These are phyloP conservation scores for Bryopsis sp. DNA, from an alignment of 139 green algal species.

Conservation along the genomic window DNA sequence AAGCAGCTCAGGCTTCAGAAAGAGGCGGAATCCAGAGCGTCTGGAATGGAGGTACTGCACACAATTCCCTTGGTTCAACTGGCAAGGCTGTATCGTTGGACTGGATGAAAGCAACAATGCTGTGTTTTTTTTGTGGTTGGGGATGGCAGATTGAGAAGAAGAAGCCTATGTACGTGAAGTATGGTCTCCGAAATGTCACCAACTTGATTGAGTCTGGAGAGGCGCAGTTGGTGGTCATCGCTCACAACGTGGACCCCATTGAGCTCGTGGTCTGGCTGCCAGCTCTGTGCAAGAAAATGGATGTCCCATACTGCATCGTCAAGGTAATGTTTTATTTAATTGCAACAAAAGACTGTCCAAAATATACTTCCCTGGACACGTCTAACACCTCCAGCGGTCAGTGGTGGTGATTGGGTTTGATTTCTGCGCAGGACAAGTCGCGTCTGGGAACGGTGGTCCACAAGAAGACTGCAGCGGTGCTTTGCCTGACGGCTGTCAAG, in stretches of 20 bases:
- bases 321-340: constrained; percentile 71
- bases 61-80: too few species aligned
- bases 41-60: constrained; percentile 1
- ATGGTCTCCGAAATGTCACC: constrained; percentile 98
- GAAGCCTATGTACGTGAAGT: constrained; percentile 98
- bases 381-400: too few species aligned
- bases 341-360: not conserved
- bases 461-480: constrained; percentile 94
- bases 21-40: constrained; percentile 9
- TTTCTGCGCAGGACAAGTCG: constrained; percentile 65
- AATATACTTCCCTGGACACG: not conserved
- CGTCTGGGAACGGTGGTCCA: constrained; percentile 90
- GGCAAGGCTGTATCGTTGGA: too few species aligned
- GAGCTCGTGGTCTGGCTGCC: constrained; percentile 99
- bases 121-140: too few species aligned
- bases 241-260: constrained; percentile 97
- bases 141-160: constrained; percentile 95
- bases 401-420: constrained; percentile 6
- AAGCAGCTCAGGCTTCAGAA: constrained; percentile 15
- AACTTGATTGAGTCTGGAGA: constrained; percentile 88
- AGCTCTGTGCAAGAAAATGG: constrained; percentile 98
- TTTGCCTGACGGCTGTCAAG: constrained; percentile 90
- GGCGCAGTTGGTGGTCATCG: constrained; percentile 95
- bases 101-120: too few species aligned
- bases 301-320: constrained; percentile 97